phyloP scores from a whole-genome alignment of 2,329 filamentous ascomycete species.

The Colletotrichum lini region DNA sequence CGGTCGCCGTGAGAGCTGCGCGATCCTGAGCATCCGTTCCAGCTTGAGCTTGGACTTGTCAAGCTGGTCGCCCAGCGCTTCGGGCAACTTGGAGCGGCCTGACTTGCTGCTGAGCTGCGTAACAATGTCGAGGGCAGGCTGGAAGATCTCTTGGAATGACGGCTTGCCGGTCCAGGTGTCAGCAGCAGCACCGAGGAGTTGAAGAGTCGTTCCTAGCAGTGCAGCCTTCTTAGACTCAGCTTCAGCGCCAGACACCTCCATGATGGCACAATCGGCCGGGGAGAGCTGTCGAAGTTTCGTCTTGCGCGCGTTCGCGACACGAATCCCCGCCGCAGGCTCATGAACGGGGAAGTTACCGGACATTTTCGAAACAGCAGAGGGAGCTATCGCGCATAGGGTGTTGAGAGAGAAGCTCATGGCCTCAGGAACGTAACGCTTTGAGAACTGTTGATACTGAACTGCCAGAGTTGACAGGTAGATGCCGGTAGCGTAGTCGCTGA shows the following conservation, averaged over 20 bases:
- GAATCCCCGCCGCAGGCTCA: constrained; percentile 64
- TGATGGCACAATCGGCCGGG: constrained; percentile 69
- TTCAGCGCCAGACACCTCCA: constrained; percentile 46
- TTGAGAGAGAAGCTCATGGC: constrained; percentile 86
- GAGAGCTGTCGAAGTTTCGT: constrained; percentile 65
- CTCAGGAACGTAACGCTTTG: constrained; percentile 92
- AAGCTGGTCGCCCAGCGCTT: constrained; percentile 56
- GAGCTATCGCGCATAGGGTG: constrained; percentile 78
- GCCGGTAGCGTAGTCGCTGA: constrained; percentile 80
- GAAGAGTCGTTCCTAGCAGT: constrained; percentile 73
- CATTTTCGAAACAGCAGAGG: constrained; percentile 61
- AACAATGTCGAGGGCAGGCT: constrained; percentile 72
- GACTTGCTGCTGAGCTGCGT: constrained; percentile 71
- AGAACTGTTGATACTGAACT: constrained; percentile 85
- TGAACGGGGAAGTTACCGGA: constrained; percentile 74
- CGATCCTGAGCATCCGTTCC: constrained; percentile 69
- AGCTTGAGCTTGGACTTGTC: constrained; percentile 63
- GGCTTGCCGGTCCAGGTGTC: constrained; percentile 81
- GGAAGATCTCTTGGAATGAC: constrained; percentile 85
- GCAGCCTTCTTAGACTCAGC: constrained; percentile 63
- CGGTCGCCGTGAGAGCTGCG: constrained; percentile 79
- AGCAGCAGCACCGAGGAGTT: constrained; percentile 77
- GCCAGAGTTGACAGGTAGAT: constrained; percentile 84
- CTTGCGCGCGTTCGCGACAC: constrained; percentile 62
- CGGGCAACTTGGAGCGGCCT: constrained; percentile 66